phyloP scores from a whole-genome alignment of 306 rosid genomes.

The Psophocarpus tetragonolobus region DNA sequence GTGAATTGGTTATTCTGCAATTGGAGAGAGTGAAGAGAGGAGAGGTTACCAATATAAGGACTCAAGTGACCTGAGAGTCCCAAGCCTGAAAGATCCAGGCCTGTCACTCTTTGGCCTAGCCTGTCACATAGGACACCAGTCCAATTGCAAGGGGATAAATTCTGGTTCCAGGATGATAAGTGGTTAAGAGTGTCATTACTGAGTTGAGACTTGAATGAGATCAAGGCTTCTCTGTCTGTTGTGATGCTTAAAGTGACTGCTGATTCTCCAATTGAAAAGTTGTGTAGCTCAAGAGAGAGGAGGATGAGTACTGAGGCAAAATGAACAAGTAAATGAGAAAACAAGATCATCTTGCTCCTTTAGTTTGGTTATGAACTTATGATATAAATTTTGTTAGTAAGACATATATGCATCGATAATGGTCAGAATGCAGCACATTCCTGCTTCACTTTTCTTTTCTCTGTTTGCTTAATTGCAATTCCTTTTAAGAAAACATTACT shows the following conservation, averaged over 20 bases:
- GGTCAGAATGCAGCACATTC: no score
- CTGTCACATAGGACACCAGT: slow-evolving; percentile 59
- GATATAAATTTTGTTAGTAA: no score
- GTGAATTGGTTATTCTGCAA: slow-evolving; percentile 52
- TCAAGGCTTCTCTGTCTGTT: slow-evolving; percentile 64
- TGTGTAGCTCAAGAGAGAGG: not conserved
- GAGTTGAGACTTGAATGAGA: slow-evolving; percentile 53
- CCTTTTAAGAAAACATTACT: no score
- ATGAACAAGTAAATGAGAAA: slow-evolving; percentile 1
- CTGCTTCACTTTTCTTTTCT: no score
- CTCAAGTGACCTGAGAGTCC: slow-evolving; percentile 53
- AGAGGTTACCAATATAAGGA: slow-evolving; percentile 54
- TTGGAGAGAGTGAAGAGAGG: slow-evolving; percentile 55
- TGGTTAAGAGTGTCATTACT: slow-evolving; percentile 28
- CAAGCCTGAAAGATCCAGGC: slow-evolving; percentile 52
- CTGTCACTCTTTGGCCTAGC: slow-evolving; percentile 46
- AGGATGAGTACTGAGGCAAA: slow-evolving; percentile 23
- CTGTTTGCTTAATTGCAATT: no score
- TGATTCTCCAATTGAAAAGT: slow-evolving; percentile 29
- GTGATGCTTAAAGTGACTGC: slow-evolving; percentile 42
- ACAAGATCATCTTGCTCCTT: slow-evolving; percentile 41
- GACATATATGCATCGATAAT: no score
- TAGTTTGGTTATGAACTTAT: slow-evolving; percentile 17
- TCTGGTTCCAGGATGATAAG: slow-evolving; percentile 51
- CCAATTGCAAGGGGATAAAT: slow-evolving; percentile 64